Evolutionary conservation across 139 green algal genomes (phyloP), one percentile per base, ranked within the genome.

Genomic region (Chlamydomonas sphaeroides): DNA sequence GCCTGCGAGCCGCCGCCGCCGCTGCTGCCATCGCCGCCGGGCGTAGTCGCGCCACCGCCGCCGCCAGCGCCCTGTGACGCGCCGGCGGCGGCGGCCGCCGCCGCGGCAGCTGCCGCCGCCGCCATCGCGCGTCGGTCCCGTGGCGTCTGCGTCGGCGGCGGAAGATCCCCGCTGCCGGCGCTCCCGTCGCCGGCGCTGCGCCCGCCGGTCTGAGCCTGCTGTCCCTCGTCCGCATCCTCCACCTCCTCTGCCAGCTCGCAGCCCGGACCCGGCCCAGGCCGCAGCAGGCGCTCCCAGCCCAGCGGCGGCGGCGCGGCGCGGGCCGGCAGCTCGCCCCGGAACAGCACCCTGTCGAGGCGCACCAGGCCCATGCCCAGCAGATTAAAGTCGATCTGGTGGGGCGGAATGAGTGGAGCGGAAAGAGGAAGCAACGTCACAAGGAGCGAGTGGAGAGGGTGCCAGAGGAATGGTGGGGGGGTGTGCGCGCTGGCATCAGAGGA

Each of bases 321-420:
- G 2, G 59, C 33, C 5, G 74, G 59, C 59, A 80, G 57, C 59
- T 61, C 62, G 15, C 78, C 68, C 11, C 94, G 85, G 86, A 97
- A 97, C 28, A 90, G 68, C 39, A 92, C 92, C 36, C 77, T 69
- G 18, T 51, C 33, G 15, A 98, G 85, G 20, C 84, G 79, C 14
- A 98, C 28, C 65, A 88, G 89, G 28, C 89, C 92, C 96, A 98
- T 98, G 57, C 96, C 96, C 25, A 91, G 85, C 75, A 99, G 88
- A 84, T 99, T 99, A 88, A 95, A 94, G 85, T 98, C 96, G 23
- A 98, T 92, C 92, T 97, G 87, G 6, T 25, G 28, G 23, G 30
- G 35, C 30, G 1, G 30, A 20, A 33, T 57, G 65, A 67, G 45
- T n/a, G n/a, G n/a, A n/a, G n/a, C n/a, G n/a, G n/a, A n/a, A n/a